Evolutionary conservation across 192 early-diverging fungal genomes (phyloP), one percentile per base, ranked within the genome.

Genomic region (Backusella mclennaniae): DNA sequence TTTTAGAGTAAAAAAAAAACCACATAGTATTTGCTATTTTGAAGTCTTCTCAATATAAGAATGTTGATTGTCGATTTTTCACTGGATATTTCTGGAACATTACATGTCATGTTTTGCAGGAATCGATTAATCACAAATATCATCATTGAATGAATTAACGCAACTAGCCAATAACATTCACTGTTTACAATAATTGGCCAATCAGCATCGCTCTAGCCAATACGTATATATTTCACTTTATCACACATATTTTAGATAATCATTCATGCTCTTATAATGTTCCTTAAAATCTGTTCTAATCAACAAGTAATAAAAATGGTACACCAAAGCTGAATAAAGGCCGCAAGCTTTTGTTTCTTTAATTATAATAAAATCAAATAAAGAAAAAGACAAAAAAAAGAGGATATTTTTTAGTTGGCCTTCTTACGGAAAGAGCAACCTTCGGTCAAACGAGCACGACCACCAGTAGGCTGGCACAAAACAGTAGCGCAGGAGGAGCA

Each of bases 381-480:
- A 63, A 26, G 23, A 59, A 59, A 53, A 59, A 63, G 56, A 63
- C 56, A 63, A 63, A 63, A 63, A 56, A 63, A 63, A 63, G 56
- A 21, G 56, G 56, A 26, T 59, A 29, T 63, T 68, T 68, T 66
- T 77, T 79, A 79, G 68, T 73, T 74, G 77, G 71, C 70, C 77
- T 79, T 79, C 53, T 67, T 79, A 68, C 77, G 77, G 77, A 79
- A 79, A 74, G 77, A 79, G 41, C 46, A 78, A 95, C 94, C 97
- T 87, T 95, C 94, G 82, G 96, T 98, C 84, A 99, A 91, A 76
- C 96, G 95, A 82, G 96, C 96, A 85, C 94, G 93, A 87, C 98
- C 98, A 89, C 98, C 98, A 73, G 97, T 99, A 80, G 98, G 98
- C 87, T 98, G 97, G 89, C 95, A 97, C 81, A 99, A 93, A 77